Conservation (phyloP, 1,284 basidiomycete genomes). For the Volvariella volvacea region DNA sequence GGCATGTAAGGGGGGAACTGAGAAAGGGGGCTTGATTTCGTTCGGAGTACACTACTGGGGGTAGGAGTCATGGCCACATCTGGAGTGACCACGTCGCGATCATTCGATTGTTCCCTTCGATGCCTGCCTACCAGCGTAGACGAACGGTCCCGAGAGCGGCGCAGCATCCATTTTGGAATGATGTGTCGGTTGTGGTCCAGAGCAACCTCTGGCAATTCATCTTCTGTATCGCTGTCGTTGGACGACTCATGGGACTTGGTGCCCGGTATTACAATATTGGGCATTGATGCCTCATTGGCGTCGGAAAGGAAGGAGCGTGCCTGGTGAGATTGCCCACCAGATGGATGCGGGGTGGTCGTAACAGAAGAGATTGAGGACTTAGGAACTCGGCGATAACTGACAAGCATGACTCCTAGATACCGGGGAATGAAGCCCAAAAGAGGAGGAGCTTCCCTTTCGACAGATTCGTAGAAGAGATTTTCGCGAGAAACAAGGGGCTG, state of each 20-base stretch:
- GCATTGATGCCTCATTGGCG: constrained; percentile 16
- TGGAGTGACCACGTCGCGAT: constrained; percentile 53
- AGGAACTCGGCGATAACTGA: constrained; percentile 85
- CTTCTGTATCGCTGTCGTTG: constrained; percentile 47
- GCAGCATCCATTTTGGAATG: constrained; percentile 88
- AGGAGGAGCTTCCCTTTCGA: constrained; percentile 88
- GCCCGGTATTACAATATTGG: background rate
- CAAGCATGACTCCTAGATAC: constrained; percentile 97
- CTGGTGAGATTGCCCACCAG: constrained; percentile 12
- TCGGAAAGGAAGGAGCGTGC: constrained; percentile 25
- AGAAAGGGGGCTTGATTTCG: constrained; percentile 34
- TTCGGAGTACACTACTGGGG: background rate
- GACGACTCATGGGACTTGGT: constrained; percentile 16
- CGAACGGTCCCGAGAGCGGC: constrained; percentile 45
- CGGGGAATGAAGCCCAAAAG: constrained; percentile 91
- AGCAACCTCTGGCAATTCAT: constrained; percentile 84
- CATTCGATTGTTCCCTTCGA: constrained; percentile 33
- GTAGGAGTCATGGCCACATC: constrained; percentile 38
- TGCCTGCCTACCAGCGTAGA: constrained; percentile 23
- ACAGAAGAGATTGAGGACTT: constrained; percentile 27
- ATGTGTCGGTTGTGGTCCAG: constrained; percentile 94
- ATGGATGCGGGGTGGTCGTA: constrained; percentile 19
- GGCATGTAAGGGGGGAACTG: constrained; percentile 29
- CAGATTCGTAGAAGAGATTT: constrained; percentile 97
- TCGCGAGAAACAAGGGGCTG: constrained; percentile 94